phyloP scores from a whole-genome alignment of 495 filamentous ascomycete species.

The Lasiosphaeria hispida region DNA sequence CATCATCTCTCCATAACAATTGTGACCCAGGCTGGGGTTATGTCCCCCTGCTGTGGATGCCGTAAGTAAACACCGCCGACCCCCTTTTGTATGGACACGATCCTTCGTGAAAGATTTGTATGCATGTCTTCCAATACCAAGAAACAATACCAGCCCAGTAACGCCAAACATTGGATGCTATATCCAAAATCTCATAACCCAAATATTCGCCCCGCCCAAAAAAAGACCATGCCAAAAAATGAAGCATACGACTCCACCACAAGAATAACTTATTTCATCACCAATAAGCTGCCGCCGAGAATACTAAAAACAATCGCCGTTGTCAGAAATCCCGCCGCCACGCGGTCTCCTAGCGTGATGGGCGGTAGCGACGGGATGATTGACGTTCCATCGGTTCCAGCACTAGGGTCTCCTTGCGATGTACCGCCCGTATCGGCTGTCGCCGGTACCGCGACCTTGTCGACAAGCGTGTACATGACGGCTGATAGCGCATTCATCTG shows the following conservation, averaged over 20 bases:
- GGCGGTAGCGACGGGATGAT: conserved; percentile 23
- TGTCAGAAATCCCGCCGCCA: conserved; percentile 66
- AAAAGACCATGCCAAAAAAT: not conserved
- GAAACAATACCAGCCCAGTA: too few relatives aligned
- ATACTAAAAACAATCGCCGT: conserved; percentile 55
- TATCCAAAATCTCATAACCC: too few relatives aligned
- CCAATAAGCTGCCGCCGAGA: conserved; percentile 44
- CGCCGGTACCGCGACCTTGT: conserved; percentile 44
- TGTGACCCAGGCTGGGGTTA: too few relatives aligned
- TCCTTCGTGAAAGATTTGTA: too few relatives aligned
- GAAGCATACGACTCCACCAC: not conserved
- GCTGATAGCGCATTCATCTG: conserved; percentile 71
- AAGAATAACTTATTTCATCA: conserved; percentile 32
- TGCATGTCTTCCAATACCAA: too few relatives aligned
- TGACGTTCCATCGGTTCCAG: conserved; percentile 42
- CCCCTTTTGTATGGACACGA: too few relatives aligned
- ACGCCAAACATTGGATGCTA: not conserved
- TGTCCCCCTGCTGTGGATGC: too few relatives aligned
- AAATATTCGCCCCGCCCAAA: not conserved
- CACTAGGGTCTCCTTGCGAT: conserved; percentile 58
- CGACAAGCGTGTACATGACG: conserved; percentile 61
- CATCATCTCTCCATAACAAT: too few relatives aligned
- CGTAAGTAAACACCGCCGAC: too few relatives aligned
- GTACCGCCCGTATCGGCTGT: conserved; percentile 63
- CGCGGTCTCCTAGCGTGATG: conserved; percentile 57